phyloP scores from a whole-genome alignment of 495 filamentous ascomycete genomes.

The Halenospora varia region DNA sequence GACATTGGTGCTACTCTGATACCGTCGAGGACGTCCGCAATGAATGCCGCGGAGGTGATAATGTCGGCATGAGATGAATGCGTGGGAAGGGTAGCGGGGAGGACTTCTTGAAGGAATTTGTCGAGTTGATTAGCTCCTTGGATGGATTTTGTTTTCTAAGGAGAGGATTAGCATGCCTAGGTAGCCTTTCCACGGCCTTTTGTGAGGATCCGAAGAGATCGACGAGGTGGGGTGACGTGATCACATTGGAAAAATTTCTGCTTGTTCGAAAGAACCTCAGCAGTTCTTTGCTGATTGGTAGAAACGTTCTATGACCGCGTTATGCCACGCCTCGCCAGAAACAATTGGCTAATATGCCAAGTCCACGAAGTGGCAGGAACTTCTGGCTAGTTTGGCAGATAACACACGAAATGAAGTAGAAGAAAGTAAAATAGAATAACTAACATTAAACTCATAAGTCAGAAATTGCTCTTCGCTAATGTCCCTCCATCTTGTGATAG shows the following conservation, averaged over 20 bases:
- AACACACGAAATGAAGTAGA: neutral
- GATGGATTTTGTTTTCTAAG: constrained; percentile 36
- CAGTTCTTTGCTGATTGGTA: no score
- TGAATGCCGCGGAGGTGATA: constrained; percentile 43
- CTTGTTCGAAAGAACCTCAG: no score
- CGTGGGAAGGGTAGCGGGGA: constrained; percentile 42
- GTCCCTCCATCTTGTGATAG: constrained; percentile 38
- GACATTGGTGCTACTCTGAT: constrained; percentile 49
- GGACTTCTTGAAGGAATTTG: constrained; percentile 37
- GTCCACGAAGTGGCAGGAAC: no score
- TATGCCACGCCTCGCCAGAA: no score
- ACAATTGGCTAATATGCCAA: no score
- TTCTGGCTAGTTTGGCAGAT: no score
- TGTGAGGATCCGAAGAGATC: no score
- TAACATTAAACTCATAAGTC: constrained; percentile 44
- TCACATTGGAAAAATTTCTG: no score
- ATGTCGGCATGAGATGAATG: constrained; percentile 26
- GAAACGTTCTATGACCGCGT: no score
- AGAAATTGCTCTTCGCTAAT: constrained; percentile 39
- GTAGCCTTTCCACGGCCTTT: no score
- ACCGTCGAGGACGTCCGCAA: constrained; percentile 46
- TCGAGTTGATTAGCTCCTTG: constrained; percentile 33
- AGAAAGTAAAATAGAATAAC: constrained; percentile 12
- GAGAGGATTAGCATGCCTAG: neutral
- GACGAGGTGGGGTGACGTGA: no score